Base-by-base conservation (phyloP, 495 filamentous ascomycete species). In the Rhypophila decipiens region DNA sequence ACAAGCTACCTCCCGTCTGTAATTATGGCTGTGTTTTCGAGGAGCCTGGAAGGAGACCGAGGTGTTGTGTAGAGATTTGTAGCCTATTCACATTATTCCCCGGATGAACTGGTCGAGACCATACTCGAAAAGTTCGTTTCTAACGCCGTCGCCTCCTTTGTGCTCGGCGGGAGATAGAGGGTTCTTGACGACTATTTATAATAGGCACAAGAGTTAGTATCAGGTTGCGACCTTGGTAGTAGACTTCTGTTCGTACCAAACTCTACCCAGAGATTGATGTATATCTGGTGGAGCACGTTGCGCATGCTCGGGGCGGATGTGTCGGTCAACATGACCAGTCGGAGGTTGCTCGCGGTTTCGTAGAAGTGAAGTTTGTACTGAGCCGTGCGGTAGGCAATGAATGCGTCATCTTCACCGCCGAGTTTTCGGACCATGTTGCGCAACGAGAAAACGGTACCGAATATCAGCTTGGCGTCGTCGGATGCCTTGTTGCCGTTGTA, bases 351-450 rank as follows among this genome's bases (percentile, higher is more conserved):
- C 1, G 88, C 87, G 12, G 93, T 96, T 74, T 98, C 93, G 76
- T 96, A 97, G 72, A 95, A 98, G 72, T 98, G 93, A 45, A 97
- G 81, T 70, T 96, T 96, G 72, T 98, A 98, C 63, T 95, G 87
- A 54, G 77, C 84, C 44, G 93, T 98, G 56, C 86, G 81, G 68
- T 83, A 97, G 29, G 80, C 83, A 51, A 96, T 83, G 67, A 96
- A 97, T 64, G 85, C 90, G 70, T 95, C 88, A 61, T 95, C 88
- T 20, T 84, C 81, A 40, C 90, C 90, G 50, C 90, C 90, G 20
- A 98, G 77, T 71, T 95, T 95, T 68, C 85, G 84, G 52, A 90
- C 90, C 89, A 98, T 95, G 67, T 96, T 96, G 53, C 94, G 79
- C 57, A 98, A 69, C 20, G 89, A 95, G 70, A 96, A 98, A 23